Base-by-base conservation (phyloP, 768 basidiomycete genomes). In the Suillus cothurnatus region DNA sequence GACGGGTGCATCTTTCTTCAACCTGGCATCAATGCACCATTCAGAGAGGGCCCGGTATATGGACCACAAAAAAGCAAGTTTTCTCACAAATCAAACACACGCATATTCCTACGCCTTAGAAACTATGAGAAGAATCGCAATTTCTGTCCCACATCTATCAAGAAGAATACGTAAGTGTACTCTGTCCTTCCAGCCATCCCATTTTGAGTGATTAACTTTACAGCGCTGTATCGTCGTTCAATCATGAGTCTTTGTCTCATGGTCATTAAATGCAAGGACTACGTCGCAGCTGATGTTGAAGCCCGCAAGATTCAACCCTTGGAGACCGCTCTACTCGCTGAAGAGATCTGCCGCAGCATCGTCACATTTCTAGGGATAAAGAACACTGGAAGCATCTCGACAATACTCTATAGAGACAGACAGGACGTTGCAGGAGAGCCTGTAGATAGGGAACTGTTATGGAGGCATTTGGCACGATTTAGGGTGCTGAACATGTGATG, bases 121-220 rank as follows among this genome's bases (percentile, higher is more conserved):
- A 9, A 45, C 43, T 3, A n/a, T 45, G 21, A 21, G 21, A 11
- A 45, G 43, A 45, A 11, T 45, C 0, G 21, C 43, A 4, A 45
- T 45, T 4, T 1, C 43, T 11, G 4, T 45, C 9, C 43, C 43
- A 0, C 43, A 45, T 45, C 7, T 45, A 11, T 45, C 21, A 0
- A 45, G 1, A 21, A n/a, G n/a, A 45, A 45, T 45, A 0, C 21
- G 9, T 45, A n/a, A 45, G 43, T 2, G 21, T 0, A 2, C 43
- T 4, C 9, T 3, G 9, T 11, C 21, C 8, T 1, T 21, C 3
- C 21, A 45, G 0, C 21, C 43, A 0, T 45, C 4, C 0, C 9
- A 11, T 3, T 4, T 11, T 45, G 21, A 45, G n/a, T 0, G 8
- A 45, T 8, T 0, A 11, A 0, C 3, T 9, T 45, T 1, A 11